phyloP scores from a whole-genome alignment of 2,329 filamentous ascomycete species.

The Ophiostoma quercus region DNA sequence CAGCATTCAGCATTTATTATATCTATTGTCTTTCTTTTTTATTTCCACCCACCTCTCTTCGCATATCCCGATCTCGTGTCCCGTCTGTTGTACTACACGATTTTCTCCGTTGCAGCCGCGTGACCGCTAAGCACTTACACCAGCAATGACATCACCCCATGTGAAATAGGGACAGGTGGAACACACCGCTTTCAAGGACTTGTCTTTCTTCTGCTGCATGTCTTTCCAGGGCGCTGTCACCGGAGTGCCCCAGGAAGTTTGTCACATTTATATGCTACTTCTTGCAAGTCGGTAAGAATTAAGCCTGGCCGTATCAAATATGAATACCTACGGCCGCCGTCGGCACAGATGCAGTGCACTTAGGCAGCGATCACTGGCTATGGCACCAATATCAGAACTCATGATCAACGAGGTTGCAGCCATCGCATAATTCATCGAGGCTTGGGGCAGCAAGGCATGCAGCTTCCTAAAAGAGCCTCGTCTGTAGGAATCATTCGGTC shows the following conservation, averaged over 20 bases:
- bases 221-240: not conserved
- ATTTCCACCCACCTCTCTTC: not conserved
- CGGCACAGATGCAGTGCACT: not conserved
- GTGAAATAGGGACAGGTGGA: not conserved
- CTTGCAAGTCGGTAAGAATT: not conserved
- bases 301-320: not conserved
- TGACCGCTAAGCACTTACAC: not conserved
- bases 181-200: slow-evolving; percentile 9
- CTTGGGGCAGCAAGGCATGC: not conserved
- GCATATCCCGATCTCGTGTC: not conserved
- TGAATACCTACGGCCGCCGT: not conserved
- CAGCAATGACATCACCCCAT: slow-evolving; percentile 4
- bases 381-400: too few species aligned
- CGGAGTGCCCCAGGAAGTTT: not conserved
- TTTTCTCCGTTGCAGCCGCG: slow-evolving; percentile 5
- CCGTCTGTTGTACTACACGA: not conserved
- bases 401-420: not conserved
- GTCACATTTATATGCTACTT: not conserved
- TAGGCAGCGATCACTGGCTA: not conserved
- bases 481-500: not conserved
- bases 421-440: not conserved
- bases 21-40: not conserved
- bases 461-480: slow-evolving; percentile 13
- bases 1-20: not conserved
- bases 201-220: not conserved